These are phyloP conservation scores for Musa schizocarpa DNA, from an alignment of 176 grass and related monocot species.

Conservation along the genomic window DNA sequence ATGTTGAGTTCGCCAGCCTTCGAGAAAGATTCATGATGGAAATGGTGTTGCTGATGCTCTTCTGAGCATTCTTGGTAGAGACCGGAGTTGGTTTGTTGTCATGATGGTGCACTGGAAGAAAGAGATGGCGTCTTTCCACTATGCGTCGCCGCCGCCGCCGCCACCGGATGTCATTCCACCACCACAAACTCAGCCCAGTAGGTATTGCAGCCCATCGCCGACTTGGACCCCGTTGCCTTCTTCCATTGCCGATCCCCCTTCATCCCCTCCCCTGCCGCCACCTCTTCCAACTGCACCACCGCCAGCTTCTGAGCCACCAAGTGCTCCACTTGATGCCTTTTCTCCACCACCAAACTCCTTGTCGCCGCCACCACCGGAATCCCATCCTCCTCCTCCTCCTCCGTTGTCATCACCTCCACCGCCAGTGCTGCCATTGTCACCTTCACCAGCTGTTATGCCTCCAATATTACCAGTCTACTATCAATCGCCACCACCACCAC, in stretches of 20 bases:
- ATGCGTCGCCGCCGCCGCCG: constrained; percentile 35
- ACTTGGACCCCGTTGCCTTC: constrained; percentile 15
- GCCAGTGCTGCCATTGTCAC: constrained; percentile 30
- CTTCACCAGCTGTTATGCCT: constrained; percentile 41
- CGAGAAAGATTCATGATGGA: background rate
- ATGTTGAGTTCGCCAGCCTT: background rate
- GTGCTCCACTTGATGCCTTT: constrained; percentile 13
- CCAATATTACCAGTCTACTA: constrained; percentile 28
- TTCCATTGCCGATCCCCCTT: constrained; percentile 33
- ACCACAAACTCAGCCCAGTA: constrained; percentile 14
- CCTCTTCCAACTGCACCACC: constrained; percentile 21
- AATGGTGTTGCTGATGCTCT: background rate
- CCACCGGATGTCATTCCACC: constrained; percentile 28
- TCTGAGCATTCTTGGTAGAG: background rate
- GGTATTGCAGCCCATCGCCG: background rate
- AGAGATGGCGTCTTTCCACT: constrained; percentile 23
- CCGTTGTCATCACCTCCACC: constrained; percentile 28
- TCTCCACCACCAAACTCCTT: constrained; percentile 17
- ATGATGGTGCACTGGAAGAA: background rate
- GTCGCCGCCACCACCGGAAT: constrained; percentile 17
- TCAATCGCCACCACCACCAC: constrained; percentile 37
- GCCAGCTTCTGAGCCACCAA: constrained; percentile 19
- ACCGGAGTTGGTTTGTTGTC: background rate
- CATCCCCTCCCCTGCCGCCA: constrained; percentile 27
- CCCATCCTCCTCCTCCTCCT: constrained; percentile 9